Evolutionary conservation across 2,329 filamentous ascomycete species (phyloP).

Genomic region (Periconia sp.): DNA sequence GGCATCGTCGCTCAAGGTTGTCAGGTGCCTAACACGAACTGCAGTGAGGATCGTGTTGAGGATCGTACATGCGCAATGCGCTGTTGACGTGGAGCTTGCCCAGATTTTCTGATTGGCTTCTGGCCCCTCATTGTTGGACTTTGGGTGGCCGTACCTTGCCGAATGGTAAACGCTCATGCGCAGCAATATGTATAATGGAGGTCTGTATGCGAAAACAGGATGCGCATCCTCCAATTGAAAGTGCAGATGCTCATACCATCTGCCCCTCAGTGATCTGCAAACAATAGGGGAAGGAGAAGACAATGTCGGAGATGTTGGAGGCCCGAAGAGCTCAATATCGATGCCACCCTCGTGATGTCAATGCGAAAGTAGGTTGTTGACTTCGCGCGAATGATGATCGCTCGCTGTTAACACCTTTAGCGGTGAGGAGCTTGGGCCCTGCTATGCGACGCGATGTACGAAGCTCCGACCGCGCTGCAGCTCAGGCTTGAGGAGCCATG

Average conservation of each 20-base stretch:
- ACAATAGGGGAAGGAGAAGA: slow-evolving; percentile 15
- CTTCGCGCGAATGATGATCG: slow-evolving; percentile 6
- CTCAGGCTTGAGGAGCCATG: slow-evolving; percentile 1
- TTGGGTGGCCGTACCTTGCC: slow-evolving; percentile 25
- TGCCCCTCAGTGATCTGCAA: slow-evolving; percentile 16
- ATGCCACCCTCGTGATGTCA: too few relatives aligned
- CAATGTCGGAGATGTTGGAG: background rate
- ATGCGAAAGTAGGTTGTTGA: background rate
- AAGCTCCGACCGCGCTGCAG: slow-evolving; percentile 21
- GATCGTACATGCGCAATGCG: slow-evolving; percentile 13
- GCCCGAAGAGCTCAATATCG: too few relatives aligned
- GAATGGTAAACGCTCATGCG: slow-evolving; percentile 31
- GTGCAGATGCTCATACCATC: slow-evolving; percentile 13
- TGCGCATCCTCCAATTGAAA: slow-evolving; percentile 13
- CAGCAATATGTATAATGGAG: slow-evolving; percentile 32
- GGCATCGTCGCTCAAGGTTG: slow-evolving; percentile 20
- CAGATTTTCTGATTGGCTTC: slow-evolving; percentile 7
- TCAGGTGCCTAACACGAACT: slow-evolving; percentile 41
- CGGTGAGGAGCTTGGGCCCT: slow-evolving; percentile 26
- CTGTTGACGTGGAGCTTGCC: too few relatives aligned
- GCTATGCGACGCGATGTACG: slow-evolving; percentile 12
- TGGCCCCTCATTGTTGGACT: slow-evolving; percentile 25
- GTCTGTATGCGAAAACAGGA: slow-evolving; percentile 11
- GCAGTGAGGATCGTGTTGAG: slow-evolving; percentile 23
- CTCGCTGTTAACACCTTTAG: slow-evolving; percentile 18